Evolutionary conservation across 2,329 filamentous ascomycete species (phyloP), one percentile per base, ranked within the genome.

Genomic region (Grosmannia clavigera): DNA sequence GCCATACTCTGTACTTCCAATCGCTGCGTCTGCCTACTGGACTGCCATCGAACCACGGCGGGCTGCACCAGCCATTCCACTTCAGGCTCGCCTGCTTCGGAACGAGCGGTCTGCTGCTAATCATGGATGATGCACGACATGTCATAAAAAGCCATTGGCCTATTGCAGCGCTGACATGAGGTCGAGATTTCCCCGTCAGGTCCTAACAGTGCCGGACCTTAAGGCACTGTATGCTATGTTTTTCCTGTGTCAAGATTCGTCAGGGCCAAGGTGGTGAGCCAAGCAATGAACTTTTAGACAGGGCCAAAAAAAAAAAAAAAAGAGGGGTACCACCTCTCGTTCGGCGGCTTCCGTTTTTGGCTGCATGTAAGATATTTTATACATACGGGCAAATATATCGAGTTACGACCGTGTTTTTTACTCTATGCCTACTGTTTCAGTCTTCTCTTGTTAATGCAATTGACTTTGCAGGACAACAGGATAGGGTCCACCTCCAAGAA

Each of bases 221-320:
- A 3, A n/a, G 6, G 43, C 19, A n/a, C 43, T n/a, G n/a, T 25
- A 48, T 19, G n/a, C 43, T 48, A 5, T 46, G 19, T 27, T 25
- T 29, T 52, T 11, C 3, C 50, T 29, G 50, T 6, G 50, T 29
- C 50, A 16, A 11, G 25, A 29, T 52, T 29, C 12, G 50, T 3
- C 50, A 31, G 50, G 7, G 35, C 25, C 7, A 60, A 63, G 51
- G 62, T 60, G 61, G 64, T 66, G 62, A 55, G 31, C 14, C 12
- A 38, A 10, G 12, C 35, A 3, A 5, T 16, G 12, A 16, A 19
- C 16, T 27, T 54, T 19, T 51, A 58, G n/a, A 48, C 16, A 14
- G 22, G 40, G 31, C 27, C 35, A 58, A 29, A 55, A 35, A 33
- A 59, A 5, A 11, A 22, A 46, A 19, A 46, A 48, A 48, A 48